Base-by-base conservation (phyloP, 257 asterid genomes). In the Coffea eugenioides region DNA sequence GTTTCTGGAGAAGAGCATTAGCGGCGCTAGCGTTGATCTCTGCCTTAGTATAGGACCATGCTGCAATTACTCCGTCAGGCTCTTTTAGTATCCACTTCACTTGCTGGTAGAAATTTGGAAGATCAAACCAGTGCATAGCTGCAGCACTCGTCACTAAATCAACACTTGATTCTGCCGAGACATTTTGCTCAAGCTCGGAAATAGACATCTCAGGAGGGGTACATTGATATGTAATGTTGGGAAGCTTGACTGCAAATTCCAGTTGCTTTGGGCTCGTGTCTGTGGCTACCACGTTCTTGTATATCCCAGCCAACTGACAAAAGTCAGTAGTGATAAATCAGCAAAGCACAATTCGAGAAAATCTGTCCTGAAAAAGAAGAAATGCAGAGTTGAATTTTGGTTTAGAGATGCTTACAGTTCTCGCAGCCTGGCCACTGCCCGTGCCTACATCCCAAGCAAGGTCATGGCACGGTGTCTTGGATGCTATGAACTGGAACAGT, bases 61-160 rank as follows among this genome's bases (percentile, higher is more conserved):
- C 93, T 13, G 98, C 98, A 39, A 93, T 83, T 0, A 93, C 89
- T 14, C 98, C 97, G 36, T 85, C 52, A 7, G 98, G 98, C 75
- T 89, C 90, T 78, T 89, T 93, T 18, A 93, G 85, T 6, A 89
- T 59, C 89, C 89, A 86, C 48, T 76, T 90, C 31, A 85, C 98
- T 54, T 87, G 91, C 16, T 87, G 75, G 84, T 89, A 91, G 87
- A 93, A 93, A 36, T 83, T 73, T 6, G 92, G 90, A 71, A 93
- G 95, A 82, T 93, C 91, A 66, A 93, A 90, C 94, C 94, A 93
- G 71, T 93, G 97, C 88, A 93, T 76, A 41, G 97, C 97, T 78
- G 86, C 87, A 57, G 97, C 97, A 57, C 84, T 65, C 69, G 89
- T 81, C 20, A 91, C 89, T 43, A 93, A 36, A 77, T 92, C 98